Conservation (phyloP, 2,329 filamentous ascomycete genomes). For the Onygenales sp. region DNA sequence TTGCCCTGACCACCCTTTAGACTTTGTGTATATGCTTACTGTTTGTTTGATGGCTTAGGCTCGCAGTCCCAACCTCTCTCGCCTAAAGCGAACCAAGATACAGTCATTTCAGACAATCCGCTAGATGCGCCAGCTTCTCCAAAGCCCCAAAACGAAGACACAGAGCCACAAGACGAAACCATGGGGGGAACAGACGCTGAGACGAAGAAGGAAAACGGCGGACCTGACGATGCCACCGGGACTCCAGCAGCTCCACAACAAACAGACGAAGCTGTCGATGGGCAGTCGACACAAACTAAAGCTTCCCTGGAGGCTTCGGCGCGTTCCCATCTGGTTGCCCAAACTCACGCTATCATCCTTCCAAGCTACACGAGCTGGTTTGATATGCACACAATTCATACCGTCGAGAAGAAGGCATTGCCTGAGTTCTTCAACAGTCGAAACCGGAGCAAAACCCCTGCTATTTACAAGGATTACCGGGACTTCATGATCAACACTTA, state of each 20-base stretch:
- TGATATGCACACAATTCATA: slow-evolving; percentile 88
- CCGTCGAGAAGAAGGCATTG: slow-evolving; percentile 85
- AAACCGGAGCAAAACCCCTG: slow-evolving; percentile 94
- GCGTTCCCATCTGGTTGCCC: slow-evolving; percentile 81
- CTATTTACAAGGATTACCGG: slow-evolving; percentile 96
- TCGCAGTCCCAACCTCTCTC: slow-evolving; percentile 26
- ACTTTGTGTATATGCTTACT: slow-evolving; percentile 14
- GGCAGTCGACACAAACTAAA: slow-evolving; percentile 59
- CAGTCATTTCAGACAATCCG: slow-evolving; percentile 49
- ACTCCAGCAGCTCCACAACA: slow-evolving; percentile 33
- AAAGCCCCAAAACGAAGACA: slow-evolving; percentile 50
- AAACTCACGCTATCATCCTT: slow-evolving; percentile 91
- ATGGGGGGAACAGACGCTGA: slow-evolving; percentile 57
- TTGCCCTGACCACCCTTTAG: slow-evolving; percentile 7
- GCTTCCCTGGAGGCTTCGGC: slow-evolving; percentile 75
- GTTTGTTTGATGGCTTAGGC: slow-evolving; percentile 11
- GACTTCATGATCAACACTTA: slow-evolving; percentile 99
- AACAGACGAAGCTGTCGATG: slow-evolving; percentile 41
- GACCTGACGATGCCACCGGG: slow-evolving; percentile 23
- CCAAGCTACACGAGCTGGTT: slow-evolving; percentile 99
- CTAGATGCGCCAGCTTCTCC: slow-evolving; percentile 59
- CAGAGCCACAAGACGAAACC: slow-evolving; percentile 60
- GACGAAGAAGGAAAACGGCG: slow-evolving; percentile 35
- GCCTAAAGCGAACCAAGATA: slow-evolving; percentile 21
- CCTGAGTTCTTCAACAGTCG: slow-evolving; percentile 98